phyloP scores from a whole-genome alignment of 495 filamentous ascomycete genomes.

The Melanomma pulvis-pyrius region DNA sequence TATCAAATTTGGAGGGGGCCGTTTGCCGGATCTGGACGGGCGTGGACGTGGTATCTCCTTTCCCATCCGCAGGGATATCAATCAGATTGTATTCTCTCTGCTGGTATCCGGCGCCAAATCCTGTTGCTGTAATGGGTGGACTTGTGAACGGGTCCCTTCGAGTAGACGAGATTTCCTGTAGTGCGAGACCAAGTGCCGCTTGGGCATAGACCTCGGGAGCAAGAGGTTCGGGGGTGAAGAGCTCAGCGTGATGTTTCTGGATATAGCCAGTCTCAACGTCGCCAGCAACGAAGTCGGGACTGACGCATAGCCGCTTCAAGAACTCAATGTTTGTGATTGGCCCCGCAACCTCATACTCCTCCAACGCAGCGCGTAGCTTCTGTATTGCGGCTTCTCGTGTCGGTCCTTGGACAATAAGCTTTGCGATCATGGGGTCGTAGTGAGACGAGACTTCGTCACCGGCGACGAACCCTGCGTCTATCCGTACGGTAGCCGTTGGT shows the following conservation, averaged over 20 bases:
- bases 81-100: constrained; percentile 60
- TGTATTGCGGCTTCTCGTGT: constrained; percentile 79
- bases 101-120: constrained; percentile 60
- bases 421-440: constrained; percentile 99
- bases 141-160: constrained; percentile 22
- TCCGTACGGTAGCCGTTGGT: constrained; percentile 70
- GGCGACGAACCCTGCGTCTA: constrained; percentile 88
- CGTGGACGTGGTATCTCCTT: constrained; percentile 32
- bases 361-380: constrained; percentile 78
- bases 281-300: constrained; percentile 79
- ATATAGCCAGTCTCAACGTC: constrained; percentile 97
- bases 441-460: constrained; percentile 93
- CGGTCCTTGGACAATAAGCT: constrained; percentile 87
- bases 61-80: constrained; percentile 52
- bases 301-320: constrained; percentile 79
- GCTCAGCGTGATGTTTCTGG: constrained; percentile 74
- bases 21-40: constrained; percentile 68
- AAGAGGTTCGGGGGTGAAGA: constrained; percentile 39
- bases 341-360: constrained; percentile 90
- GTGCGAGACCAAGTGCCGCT: constrained; percentile 71
- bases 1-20: constrained; percentile 62
- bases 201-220: constrained; percentile 63
- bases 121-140: constrained; percentile 42
- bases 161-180: constrained; percentile 49
- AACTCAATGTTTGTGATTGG: constrained; percentile 97